Conservation (phyloP, 139 green algal genomes). For the Bryopsis sp. region DNA sequence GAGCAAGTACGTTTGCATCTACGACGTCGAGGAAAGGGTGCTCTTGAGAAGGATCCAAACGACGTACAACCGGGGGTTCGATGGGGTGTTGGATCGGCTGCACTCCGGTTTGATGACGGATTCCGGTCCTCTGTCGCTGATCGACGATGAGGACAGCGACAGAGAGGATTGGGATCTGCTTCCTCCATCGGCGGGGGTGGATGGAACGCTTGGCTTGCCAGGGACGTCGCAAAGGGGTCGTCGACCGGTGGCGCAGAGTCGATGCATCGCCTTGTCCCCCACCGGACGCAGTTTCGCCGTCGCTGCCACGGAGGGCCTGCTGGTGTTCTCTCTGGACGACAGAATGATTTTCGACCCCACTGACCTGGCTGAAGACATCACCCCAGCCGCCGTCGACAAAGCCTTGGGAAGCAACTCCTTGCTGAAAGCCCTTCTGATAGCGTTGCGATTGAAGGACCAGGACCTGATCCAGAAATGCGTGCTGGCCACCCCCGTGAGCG, state of each 20-base stretch:
- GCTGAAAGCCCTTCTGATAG: constrained; percentile 65
- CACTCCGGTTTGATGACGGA: constrained; percentile 87
- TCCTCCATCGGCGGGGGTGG: constrained; percentile 15
- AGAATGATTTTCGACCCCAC: constrained; percentile 84
- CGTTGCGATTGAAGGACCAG: constrained; percentile 65
- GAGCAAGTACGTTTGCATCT: constrained; percentile 85
- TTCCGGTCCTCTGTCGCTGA: constrained; percentile 75
- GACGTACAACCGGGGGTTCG: constrained; percentile 61
- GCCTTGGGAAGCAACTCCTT: constrained; percentile 35
- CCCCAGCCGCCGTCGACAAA: constrained; percentile 47
- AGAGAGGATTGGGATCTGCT: constrained; percentile 34
- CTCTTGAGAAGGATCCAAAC: constrained; percentile 81
- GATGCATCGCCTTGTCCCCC: constrained; percentile 71
- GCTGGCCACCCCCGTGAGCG: background rate
- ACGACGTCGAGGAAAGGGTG: constrained; percentile 84
- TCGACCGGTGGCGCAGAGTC: constrained; percentile 36
- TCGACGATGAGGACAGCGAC: constrained; percentile 55
- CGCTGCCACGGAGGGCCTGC: constrained; percentile 82
- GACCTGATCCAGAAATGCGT: constrained; percentile 32
- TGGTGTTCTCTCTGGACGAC: constrained; percentile 80
- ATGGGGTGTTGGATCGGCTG: constrained; percentile 87
- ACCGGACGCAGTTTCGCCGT: constrained; percentile 77
- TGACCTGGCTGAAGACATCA: constrained; percentile 85
- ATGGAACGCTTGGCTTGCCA: constrained; percentile 18
- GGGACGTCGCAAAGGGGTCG: constrained; percentile 26